Base-by-base conservation (phyloP, 2,329 filamentous ascomycete species). In the Ophiosphaerella narmari region DNA sequence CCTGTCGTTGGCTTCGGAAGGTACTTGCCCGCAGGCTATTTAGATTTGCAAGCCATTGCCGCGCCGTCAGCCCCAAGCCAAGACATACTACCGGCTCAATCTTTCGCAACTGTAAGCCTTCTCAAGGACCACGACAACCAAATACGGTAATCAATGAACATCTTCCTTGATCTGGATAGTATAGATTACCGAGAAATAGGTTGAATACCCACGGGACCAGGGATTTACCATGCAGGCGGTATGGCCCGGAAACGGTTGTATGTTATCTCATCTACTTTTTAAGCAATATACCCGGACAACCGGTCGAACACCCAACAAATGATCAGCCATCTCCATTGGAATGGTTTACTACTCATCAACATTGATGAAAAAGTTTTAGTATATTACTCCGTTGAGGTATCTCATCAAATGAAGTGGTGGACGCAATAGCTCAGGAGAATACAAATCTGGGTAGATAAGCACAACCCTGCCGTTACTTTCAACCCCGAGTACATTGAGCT, bases 101-200 rank as follows among this genome's bases (percentile, higher is more conserved):
- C 18, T 29, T 36, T 14, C 14, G 21, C 16, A 24, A 14, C n/a
- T 21, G 34, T 24, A 35, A 16, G 24, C 39, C 43, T 7, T 39
- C 21, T 38, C n/a, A 8, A 7, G 12, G 29, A 21, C 38, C 23
- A 43, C 21, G 26, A 35, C 21, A 13, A 16, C 21, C 29, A 32
- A 39, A 49, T 43, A 43, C 40, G 35, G 38, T 23, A 16, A 16
- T 37, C 35, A 49, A 43, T 37, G 24, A 39, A 31, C n/a, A 32
- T 32, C 24, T 29, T 33, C 42, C 38, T 29, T 18, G 32, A 50
- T 45, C 4, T 5, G 21, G 18, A 24, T 16, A 34, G 13, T 39
- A 33, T 51, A 46, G 39, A 51, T 51, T 51, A 31, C 39, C 48
- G 43, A 47, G 31, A 51, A 39, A 37, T 42, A 32, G 42, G 42